Evolutionary conservation across 2,329 filamentous ascomycete species (phyloP), one percentile per base, ranked within the genome.

Genomic region (Laburnicola sp.): DNA sequence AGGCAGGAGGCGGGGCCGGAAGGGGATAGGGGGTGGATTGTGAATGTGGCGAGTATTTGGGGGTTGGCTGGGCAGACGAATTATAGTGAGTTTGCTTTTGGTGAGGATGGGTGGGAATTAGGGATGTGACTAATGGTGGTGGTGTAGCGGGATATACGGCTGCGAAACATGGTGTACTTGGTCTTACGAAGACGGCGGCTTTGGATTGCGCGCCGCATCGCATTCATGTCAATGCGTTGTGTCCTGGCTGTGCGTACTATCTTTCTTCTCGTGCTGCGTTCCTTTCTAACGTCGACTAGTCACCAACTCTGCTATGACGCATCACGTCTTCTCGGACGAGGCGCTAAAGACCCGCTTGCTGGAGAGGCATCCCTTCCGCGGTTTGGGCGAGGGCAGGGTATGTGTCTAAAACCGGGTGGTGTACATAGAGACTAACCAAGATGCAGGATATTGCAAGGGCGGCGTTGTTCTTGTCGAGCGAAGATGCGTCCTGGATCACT

Each of bases 21-120:
- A 21, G 62, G 58, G 4, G 62, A 69, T 53, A 54, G 61, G 23
- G 73, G 74, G 2, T 76, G 71, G 70, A 72, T 75, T 16, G 58
- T 75, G 32, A 74, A 76, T 59, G 67, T 82, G 2, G 72, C 80
- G 0, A 79, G 75, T 48, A 77, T 83, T 57, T 75, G 75, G 39
- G 80, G 79, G 8, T 43, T 82, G 16, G 68, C 78, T 4, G 76
- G 51, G 56, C 1, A 63, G 56, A 32, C 51, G 3, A 45, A 38
- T 5, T 40, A 35, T 2, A 75, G 77, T 11, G 32, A 50, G 57
- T 58, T 10, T 26, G 23, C 26, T 6, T 16, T 6, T 37, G 21
- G 21, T 37, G 16, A 16, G 6, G 21, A 40, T 4, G 6, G 7
- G 28, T 5, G 23, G 23, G 6, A 25, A 25, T 32, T 32, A 46